phyloP scores from a whole-genome alignment of 2,329 filamentous ascomycete species.

The Decorospora gaudefroyi region DNA sequence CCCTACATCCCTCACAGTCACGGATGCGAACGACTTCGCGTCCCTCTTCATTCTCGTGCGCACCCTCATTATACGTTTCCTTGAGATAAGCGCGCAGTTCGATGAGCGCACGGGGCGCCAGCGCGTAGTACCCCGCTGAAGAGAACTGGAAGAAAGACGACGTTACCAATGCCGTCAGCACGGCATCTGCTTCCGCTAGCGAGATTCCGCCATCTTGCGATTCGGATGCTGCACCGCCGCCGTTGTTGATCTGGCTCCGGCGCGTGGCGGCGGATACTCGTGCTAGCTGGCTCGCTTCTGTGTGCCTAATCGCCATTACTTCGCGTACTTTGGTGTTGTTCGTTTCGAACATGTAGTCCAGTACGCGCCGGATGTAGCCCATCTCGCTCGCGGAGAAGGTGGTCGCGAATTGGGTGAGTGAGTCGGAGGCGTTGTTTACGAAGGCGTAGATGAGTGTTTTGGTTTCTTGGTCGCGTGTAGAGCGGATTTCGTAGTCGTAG shows the following conservation, averaged over 20 bases:
- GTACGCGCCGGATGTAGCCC: slow-evolving; percentile 80
- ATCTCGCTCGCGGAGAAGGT: slow-evolving; percentile 81
- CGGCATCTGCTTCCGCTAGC: slow-evolving; percentile 74
- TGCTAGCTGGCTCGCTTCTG: slow-evolving; percentile 74
- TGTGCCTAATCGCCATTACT: slow-evolving; percentile 77
- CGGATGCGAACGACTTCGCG: slow-evolving; percentile 68
- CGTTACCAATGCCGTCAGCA: slow-evolving; percentile 70
- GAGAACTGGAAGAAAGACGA: slow-evolving; percentile 88
- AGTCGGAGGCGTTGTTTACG: slow-evolving; percentile 85
- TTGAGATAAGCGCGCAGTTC: slow-evolving; percentile 83
- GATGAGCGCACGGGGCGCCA: slow-evolving; percentile 78
- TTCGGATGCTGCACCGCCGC: slow-evolving; percentile 49
- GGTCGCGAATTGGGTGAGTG: slow-evolving; percentile 84
- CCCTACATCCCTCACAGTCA: slow-evolving; percentile 83
- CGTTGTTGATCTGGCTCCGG: slow-evolving; percentile 39
- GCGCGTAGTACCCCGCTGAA: slow-evolving; percentile 69
- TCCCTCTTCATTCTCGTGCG: slow-evolving; percentile 57
- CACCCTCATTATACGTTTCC: slow-evolving; percentile 84
- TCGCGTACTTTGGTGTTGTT: slow-evolving; percentile 82
- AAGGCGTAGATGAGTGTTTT: slow-evolving; percentile 76
- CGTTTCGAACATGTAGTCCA: slow-evolving; percentile 90
- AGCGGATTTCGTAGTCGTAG: slow-evolving; percentile 88
- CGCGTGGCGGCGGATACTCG: slow-evolving; percentile 48
- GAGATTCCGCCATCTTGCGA: slow-evolving; percentile 61
- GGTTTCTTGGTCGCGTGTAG: slow-evolving; percentile 67